Percentiles rank a stretch among this genome's conserved stretches.
These are phyloP conservation scores for Hymenoscyphus salicellus DNA, from an alignment of 2,329 filamentous ascomycete genomes.

Conservation along the genomic window DNA sequence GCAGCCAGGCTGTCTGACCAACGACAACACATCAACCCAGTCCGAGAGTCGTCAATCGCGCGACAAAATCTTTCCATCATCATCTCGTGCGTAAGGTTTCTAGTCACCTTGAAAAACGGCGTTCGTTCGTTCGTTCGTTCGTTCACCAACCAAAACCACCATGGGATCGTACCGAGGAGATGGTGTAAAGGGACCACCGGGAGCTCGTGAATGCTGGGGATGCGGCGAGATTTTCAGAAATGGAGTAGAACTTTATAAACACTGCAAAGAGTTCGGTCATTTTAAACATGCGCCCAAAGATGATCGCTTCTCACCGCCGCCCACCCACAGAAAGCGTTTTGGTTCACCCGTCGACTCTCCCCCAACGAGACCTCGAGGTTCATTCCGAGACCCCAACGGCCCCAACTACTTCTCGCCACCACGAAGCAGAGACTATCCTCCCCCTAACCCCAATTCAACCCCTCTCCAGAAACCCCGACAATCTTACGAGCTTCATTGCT, in stretches of 20 bases:
- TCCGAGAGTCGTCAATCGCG: not conserved
- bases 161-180: not conserved
- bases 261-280: not conserved
- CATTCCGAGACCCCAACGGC: not conserved
- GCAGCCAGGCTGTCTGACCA: not conserved
- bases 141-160: not conserved
- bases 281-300: constrained; percentile 1
- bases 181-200: not conserved
- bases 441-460: not conserved
- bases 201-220: not conserved
- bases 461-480: not conserved
- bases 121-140: no score
- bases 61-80: not conserved
- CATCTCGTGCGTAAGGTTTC: not conserved
- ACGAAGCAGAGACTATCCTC: not conserved
- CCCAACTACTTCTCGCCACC: not conserved
- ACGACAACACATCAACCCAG: not conserved
- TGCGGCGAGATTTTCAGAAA: not conserved
- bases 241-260: constrained; percentile 1
- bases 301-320: not conserved
- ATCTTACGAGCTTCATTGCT: not conserved
- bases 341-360: not conserved
- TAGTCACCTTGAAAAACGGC: not conserved
- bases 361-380: not conserved
- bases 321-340: not conserved